Evolutionary conservation across 192 early-diverging fungal genomes (phyloP), one percentile per base, ranked within the genome.

Genomic region (Coemansia sp.): DNA sequence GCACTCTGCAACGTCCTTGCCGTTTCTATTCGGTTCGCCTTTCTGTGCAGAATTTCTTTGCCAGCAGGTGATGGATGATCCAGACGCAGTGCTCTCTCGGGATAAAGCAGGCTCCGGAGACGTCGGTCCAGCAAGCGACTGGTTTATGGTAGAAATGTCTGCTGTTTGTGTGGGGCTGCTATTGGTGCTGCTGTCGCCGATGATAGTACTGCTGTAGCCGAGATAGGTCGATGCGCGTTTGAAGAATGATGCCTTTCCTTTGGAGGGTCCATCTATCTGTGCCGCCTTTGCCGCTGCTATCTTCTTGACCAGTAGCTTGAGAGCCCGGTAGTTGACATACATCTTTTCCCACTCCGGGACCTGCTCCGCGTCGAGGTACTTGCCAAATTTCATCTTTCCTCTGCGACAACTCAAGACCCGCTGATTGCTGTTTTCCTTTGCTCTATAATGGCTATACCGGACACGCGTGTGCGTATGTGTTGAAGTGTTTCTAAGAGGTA

Each of bases 321-420:
- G 72, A 0, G 82, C 80, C 56, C 80, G 78, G 65, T 91, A 91
- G 67, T 89, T 79, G 41, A 87, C 79, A 57, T 91, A 91, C 56
- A 84, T 87, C 59, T 86, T 86, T 63, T 82, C 74, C 89, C 89
- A 91, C 62, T 91, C 89, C 23, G 89, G 85, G 29, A 89, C 83
- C 36, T 83, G 84, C 68, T 91, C 84, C n/a, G 85, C 74, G 50
- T 87, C 84, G 2, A 91, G 70, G 42, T 88, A 87, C 61, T 89
- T 87, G 59, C 88, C 87, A 70, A 91, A 91, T 66, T 87, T 87
- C 89, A 91, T 91, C 55, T 36, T 61, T 40, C 38, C 38, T 40
- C 11, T 40, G 13, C 7, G 13, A 2, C 11, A 40, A 14, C 38
- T 2, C 38, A 40, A 13, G 7, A 2, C 47, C 25, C n/a, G n/a